Evolutionary conservation across 176 grass and related monocot species (phyloP).

Genomic region (Saccharum spontaneum): DNA sequence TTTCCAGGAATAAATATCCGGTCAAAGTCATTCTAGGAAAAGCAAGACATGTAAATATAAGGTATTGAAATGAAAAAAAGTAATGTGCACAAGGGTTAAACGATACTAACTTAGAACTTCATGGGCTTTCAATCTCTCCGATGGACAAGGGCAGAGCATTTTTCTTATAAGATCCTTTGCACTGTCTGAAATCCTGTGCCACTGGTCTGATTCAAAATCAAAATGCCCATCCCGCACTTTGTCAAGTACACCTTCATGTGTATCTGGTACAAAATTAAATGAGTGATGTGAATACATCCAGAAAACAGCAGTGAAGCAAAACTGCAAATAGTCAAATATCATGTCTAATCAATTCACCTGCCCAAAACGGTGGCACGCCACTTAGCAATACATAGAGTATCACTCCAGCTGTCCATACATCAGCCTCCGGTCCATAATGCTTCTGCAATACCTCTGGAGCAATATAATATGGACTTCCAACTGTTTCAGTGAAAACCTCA

Average conservation of each 20-base stretch:
- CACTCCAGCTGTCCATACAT: slow-evolving; percentile 67
- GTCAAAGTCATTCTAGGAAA: not conserved
- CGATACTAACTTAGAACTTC: slow-evolving; percentile 71
- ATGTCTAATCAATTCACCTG: slow-evolving; percentile 41
- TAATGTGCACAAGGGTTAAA: not conserved
- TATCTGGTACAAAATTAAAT: slow-evolving; percentile 42
- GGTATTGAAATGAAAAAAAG: slow-evolving; percentile 20
- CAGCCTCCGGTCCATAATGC: slow-evolving; percentile 57
- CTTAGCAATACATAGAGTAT: slow-evolving; percentile 69
- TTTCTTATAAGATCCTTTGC: slow-evolving; percentile 83
- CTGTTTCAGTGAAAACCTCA: slow-evolving; percentile 55
- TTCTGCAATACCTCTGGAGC: slow-evolving; percentile 62
- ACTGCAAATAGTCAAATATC: slow-evolving; percentile 5
- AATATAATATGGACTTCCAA: slow-evolving; percentile 63
- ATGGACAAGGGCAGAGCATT: slow-evolving; percentile 65
- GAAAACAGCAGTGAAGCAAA: not conserved
- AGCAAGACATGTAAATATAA: slow-evolving; percentile 4
- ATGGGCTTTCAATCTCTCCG: slow-evolving; percentile 63
- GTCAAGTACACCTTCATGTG: slow-evolving; percentile 52
- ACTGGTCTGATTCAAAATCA: slow-evolving; percentile 64
- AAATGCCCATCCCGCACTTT: slow-evolving; percentile 48
- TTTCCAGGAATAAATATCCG: not conserved
- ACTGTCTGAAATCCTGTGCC: slow-evolving; percentile 61
- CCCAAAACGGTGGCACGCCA: slow-evolving; percentile 69
- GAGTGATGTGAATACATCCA: slow-evolving; percentile 5